Conservation (phyloP, 139 green algal species). For the Spirogloea muscicola region DNA sequence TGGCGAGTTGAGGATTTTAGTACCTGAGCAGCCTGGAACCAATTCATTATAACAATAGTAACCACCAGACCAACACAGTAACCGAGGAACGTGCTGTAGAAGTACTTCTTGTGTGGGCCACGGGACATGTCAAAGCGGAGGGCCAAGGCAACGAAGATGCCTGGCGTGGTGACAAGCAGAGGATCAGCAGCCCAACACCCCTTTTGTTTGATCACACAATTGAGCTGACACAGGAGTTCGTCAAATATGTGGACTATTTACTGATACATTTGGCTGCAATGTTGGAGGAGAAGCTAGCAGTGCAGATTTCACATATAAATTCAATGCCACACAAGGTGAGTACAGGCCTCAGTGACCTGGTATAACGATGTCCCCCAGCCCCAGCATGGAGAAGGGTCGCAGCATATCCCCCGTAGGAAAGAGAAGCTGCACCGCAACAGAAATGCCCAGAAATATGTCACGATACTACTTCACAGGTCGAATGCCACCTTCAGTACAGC, state of each 20-base stretch:
- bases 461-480: not conserved
- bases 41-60: slow-evolving; percentile 96
- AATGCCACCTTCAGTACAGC: not conserved
- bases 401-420: slow-evolving; percentile 32
- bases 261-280: not conserved
- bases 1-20: not conserved
- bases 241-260: not conserved
- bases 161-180: slow-evolving; percentile 35
- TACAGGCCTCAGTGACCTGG: slow-evolving; percentile 30
- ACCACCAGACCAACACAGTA: slow-evolving; percentile 77
- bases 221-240: not conserved
- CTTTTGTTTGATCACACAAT: not conserved
- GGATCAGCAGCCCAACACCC: not conserved
- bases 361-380: slow-evolving; percentile 88
- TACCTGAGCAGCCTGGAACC: slow-evolving; percentile 88
- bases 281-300: not conserved
- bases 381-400: slow-evolving; percentile 89
- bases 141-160: slow-evolving; percentile 94
- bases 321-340: not conserved
- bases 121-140: slow-evolving; percentile 74
- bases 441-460: slow-evolving; percentile 3
- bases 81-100: slow-evolving; percentile 65
- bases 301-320: slow-evolving; percentile 2
- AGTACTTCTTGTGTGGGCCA: slow-evolving; percentile 41
- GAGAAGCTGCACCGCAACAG: slow-evolving; percentile 17